phyloP scores from a whole-genome alignment of 2,329 filamentous ascomycete species.

The Verticillium longisporum region DNA sequence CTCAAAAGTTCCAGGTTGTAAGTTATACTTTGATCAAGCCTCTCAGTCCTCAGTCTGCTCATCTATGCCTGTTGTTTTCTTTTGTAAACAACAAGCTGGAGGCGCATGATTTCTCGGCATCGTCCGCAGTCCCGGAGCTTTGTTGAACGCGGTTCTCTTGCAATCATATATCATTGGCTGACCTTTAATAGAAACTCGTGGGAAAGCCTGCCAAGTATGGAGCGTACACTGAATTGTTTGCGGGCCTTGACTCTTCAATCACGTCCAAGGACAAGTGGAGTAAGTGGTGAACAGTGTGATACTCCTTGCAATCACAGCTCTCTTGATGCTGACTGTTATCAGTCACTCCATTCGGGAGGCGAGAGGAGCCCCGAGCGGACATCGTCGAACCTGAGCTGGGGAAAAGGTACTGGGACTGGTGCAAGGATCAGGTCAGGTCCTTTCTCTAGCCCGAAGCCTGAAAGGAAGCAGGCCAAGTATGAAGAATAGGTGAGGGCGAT shows the following conservation, averaged over 20 bases:
- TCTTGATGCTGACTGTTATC: background rate
- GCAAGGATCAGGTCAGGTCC: constrained; percentile 6
- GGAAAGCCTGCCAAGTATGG: constrained; percentile 16
- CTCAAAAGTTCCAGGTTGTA: background rate
- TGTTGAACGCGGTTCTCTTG: too few species aligned
- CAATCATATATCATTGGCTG: too few species aligned
- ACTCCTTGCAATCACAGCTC: background rate
- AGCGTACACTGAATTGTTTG: constrained; percentile 35
- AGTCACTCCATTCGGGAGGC: constrained; percentile 7
- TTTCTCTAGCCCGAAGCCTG: background rate
- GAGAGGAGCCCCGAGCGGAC: constrained; percentile 3
- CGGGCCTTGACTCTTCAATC: constrained; percentile 28
- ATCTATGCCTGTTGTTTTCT: too few species aligned
- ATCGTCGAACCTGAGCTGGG: constrained; percentile 3
- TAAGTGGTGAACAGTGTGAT: background rate
- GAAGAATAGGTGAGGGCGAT: too few species aligned
- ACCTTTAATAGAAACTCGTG: background rate
- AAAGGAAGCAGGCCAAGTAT: too few species aligned
- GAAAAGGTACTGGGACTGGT: constrained; percentile 10
- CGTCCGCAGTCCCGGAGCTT: too few species aligned
- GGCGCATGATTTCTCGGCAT: too few species aligned
- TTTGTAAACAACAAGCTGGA: too few species aligned
- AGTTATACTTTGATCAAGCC: background rate
- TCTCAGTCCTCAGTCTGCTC: too few species aligned
- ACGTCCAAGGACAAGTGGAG: constrained; percentile 19